These are phyloP conservation scores for Passiflora organensis DNA, from an alignment of 345 rosid genomes.

Conservation along the genomic window DNA sequence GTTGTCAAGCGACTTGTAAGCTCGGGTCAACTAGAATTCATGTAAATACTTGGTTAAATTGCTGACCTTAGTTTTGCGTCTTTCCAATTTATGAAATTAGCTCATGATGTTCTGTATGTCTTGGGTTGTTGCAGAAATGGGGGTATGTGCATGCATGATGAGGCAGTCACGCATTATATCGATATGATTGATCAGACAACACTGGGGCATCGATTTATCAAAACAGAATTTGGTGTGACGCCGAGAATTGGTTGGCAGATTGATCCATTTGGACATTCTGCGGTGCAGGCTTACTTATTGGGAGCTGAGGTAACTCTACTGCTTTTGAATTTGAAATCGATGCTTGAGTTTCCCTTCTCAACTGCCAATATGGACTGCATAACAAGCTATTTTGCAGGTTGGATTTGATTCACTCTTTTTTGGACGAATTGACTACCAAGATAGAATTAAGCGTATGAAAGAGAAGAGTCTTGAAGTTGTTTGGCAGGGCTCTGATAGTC, in stretches of 20 bases:
- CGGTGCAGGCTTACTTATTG: slow-evolving; percentile 90
- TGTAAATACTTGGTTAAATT: slow-evolving; percentile 37
- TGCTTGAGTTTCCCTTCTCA: no score
- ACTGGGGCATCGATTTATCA: slow-evolving; percentile 81
- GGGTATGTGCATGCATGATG: slow-evolving; percentile 99
- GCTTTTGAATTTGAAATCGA: no score
- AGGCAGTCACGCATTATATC: slow-evolving; percentile 84
- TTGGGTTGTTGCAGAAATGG: slow-evolving; percentile 61
- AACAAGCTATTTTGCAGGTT: slow-evolving; percentile 46
- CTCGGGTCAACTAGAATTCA: slow-evolving; percentile 86
- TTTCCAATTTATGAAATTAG: neutral
- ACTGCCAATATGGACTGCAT: no score
- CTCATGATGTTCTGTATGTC: neutral
- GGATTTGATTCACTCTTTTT: slow-evolving; percentile 91
- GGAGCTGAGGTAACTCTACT: slow-evolving; percentile 65
- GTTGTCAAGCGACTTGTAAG: slow-evolving; percentile 53
- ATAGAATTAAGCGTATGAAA: slow-evolving; percentile 63
- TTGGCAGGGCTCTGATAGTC: slow-evolving; percentile 87
- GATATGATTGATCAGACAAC: slow-evolving; percentile 99
- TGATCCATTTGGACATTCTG: slow-evolving; percentile 99
- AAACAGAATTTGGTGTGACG: slow-evolving; percentile 70
- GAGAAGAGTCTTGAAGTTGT: slow-evolving; percentile 95
- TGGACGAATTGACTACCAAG: slow-evolving; percentile 96
- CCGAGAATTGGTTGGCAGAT: slow-evolving; percentile 99
- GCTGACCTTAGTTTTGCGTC: neutral